Conservation (phyloP, 768 basidiomycete species). For the Russula griseocarnosa region DNA sequence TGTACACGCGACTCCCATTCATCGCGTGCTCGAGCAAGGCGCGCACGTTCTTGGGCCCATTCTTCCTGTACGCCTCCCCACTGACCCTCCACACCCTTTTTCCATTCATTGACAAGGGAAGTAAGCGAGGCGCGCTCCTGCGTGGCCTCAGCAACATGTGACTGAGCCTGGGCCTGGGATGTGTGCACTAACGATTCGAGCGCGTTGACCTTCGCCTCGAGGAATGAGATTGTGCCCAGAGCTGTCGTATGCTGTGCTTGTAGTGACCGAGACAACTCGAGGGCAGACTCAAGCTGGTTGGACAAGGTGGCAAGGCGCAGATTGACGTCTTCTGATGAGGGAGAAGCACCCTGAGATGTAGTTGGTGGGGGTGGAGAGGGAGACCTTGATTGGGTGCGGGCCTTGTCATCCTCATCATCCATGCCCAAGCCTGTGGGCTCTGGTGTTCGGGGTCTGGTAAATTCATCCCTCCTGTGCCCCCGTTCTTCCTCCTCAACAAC, state of each 20-base stretch:
- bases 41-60: slow-evolving; percentile 77
- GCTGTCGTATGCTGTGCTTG: slow-evolving; percentile 77
- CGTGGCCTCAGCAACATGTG: slow-evolving; percentile 36
- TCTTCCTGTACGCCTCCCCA: slow-evolving; percentile 77
- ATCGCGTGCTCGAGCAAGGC: slow-evolving; percentile 65
- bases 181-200: slow-evolving; percentile 67
- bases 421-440: slow-evolving; percentile 66
- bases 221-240: slow-evolving; percentile 61
- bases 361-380: slow-evolving; percentile 30
- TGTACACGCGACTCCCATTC: slow-evolving; percentile 73
- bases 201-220: slow-evolving; percentile 63
- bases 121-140: slow-evolving; percentile 49
- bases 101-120: slow-evolving; percentile 64
- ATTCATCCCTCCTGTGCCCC: slow-evolving; percentile 45
- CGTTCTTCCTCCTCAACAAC: slow-evolving; percentile 44
- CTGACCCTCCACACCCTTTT: slow-evolving; percentile 70
- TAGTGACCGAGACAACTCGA: slow-evolving; percentile 66
- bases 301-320: slow-evolving; percentile 59
- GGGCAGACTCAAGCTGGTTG: slow-evolving; percentile 69
- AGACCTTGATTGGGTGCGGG: slow-evolving; percentile 31
- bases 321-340: slow-evolving; percentile 52
- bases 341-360: slow-evolving; percentile 28
- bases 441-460: slow-evolving; percentile 74
- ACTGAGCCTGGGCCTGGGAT: slow-evolving; percentile 41
- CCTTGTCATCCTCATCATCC: slow-evolving; percentile 45